Conservation (phyloP, 306 rosid species). For the Glycine latifolia region DNA sequence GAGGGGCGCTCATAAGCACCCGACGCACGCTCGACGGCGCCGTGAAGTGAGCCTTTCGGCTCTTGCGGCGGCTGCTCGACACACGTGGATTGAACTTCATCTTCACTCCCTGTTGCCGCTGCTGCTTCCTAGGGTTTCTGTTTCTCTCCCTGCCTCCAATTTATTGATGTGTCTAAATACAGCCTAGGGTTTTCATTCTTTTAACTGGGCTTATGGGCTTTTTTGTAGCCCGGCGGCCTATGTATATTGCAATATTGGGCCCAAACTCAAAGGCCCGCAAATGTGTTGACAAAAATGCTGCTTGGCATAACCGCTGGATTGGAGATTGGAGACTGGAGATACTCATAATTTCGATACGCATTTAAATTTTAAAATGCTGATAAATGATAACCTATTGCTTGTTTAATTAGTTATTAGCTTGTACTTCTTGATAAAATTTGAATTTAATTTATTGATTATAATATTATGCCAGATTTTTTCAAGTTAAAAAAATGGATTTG, state of each 20-base stretch:
- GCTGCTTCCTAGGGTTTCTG: slow-evolving; percentile 35
- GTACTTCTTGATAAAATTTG: no score
- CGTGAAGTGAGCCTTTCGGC: slow-evolving; percentile 89
- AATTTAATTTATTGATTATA: neutral
- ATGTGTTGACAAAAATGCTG: no score
- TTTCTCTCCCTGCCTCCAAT: neutral
- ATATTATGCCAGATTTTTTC: neutral
- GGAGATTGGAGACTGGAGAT: no score
- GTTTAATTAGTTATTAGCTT: no score
- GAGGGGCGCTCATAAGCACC: slow-evolving; percentile 86
- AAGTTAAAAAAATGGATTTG: neutral
- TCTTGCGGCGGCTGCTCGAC: slow-evolving; percentile 86
- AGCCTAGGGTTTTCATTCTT: slow-evolving; percentile 18
- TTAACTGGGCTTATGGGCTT: slow-evolving; percentile 16
- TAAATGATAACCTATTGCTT: no score
- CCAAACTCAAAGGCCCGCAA: neutral
- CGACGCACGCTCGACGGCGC: slow-evolving; percentile 91
- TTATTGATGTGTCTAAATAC: neutral
- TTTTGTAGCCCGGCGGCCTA: no score
- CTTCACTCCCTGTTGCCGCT: slow-evolving; percentile 10
- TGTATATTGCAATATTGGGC: neutral
- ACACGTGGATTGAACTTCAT: slow-evolving; percentile 90
- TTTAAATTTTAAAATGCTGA: no score
- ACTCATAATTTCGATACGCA: no score
- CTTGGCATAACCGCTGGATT: no score